A percentile compares a stretch with the other conserved stretches of the same genome.
Conservation (phyloP, 2,329 filamentous ascomycete genomes). For the Colletotrichum sp. region DNA sequence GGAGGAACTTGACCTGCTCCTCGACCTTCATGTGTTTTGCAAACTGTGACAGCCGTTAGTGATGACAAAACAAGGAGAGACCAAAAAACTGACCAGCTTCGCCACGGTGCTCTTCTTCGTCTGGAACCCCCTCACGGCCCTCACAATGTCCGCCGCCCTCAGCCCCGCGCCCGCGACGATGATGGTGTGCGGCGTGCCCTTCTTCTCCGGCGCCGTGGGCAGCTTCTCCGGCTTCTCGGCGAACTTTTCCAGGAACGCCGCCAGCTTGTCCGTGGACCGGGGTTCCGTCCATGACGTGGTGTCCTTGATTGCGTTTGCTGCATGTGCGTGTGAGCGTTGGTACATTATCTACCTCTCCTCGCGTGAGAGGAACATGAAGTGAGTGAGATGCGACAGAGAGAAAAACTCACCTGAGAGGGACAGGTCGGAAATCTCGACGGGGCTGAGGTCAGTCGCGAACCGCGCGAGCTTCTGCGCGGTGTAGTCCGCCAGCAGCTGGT, state of each 20-base stretch:
- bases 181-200: conserved; percentile 82
- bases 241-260: conserved; percentile 77
- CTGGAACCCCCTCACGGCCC: conserved; percentile 78
- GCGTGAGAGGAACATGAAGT: background rate
- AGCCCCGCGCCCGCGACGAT: conserved; percentile 86
- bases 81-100: conserved; percentile 66
- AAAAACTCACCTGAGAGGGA: conserved; percentile 73
- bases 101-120: conserved; percentile 79
- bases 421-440: conserved; percentile 83
- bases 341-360: background rate
- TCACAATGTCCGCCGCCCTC: conserved; percentile 82
- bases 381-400: background rate
- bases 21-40: conserved; percentile 97
- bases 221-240: conserved; percentile 64
- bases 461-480: conserved; percentile 78
- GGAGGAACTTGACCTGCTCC: conserved; percentile 80
- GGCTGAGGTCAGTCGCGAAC: conserved; percentile 81
- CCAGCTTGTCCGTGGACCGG: conserved; percentile 74
- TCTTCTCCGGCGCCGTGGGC: conserved; percentile 68
- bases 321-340: background rate
- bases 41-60: conserved; percentile 56
- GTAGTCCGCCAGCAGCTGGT: conserved; percentile 82
- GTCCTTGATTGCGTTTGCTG: conserved; percentile 78
- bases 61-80: background rate
- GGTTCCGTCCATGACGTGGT: conserved; percentile 75